These are phyloP conservation scores for Planoprotostelium fungivorum DNA, from an alignment of 78 protist species.

Conservation along the genomic window DNA sequence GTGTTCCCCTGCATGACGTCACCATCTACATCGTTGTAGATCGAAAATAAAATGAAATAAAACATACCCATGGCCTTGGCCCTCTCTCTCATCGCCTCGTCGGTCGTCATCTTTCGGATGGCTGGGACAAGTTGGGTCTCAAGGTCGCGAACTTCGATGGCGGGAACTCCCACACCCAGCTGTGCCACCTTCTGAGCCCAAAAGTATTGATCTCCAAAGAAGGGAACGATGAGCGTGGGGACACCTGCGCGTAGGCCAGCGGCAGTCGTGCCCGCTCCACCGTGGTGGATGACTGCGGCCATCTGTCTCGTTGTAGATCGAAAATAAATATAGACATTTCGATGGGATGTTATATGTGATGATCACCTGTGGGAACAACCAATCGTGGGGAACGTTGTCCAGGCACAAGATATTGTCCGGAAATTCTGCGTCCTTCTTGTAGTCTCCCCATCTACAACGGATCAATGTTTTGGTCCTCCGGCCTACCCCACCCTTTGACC, in stretches of 20 bases:
- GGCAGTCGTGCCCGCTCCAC: conserved; percentile 81
- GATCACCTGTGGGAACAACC: conserved; percentile 21
- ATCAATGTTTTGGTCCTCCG: background rate
- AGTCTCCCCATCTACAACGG: conserved; percentile 4
- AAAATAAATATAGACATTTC: too few relatives aligned
- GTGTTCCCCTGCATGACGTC: background rate
- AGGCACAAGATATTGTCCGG: background rate
- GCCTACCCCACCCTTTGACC: conserved; percentile 52
- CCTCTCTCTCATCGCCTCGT: background rate
- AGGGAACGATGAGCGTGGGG: conserved; percentile 68
- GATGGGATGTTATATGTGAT: background rate
- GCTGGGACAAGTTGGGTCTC: background rate
- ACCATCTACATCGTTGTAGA: too few relatives aligned
- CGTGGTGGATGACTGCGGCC: conserved; percentile 68
- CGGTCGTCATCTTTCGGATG: background rate
- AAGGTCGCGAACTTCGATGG: background rate
- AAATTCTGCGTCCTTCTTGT: background rate
- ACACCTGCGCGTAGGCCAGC: conserved; percentile 52
- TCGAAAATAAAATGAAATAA: too few relatives aligned
- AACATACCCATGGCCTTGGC: background rate
- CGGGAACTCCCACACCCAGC: conserved; percentile 22
- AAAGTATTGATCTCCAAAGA: conserved; percentile 74
- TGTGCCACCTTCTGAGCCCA: conserved; percentile 56
- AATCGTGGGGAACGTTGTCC: conserved; percentile 23
- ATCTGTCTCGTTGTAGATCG: too few relatives aligned